Evolutionary conservation across 2,329 filamentous ascomycete genomes (phyloP).

Genomic region (Rhynchosporium secalis): DNA sequence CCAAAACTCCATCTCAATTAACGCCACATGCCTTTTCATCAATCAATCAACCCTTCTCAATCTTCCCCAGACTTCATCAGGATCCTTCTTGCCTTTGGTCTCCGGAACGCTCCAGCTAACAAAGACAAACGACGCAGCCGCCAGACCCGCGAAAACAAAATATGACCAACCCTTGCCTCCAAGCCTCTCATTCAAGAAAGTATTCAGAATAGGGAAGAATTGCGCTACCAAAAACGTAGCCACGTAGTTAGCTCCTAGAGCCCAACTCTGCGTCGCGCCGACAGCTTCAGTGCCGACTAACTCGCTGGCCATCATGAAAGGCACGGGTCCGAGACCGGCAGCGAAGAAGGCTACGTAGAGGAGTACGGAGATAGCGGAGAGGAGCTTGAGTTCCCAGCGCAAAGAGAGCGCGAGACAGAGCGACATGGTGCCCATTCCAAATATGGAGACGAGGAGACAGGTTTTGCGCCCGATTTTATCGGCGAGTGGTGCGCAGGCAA

Average conservation of each 20-base stretch:
- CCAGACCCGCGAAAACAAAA: conserved; percentile 83
- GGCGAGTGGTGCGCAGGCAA: conserved; percentile 77
- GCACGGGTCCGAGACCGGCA: conserved; percentile 86
- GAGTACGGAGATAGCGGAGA: conserved; percentile 80
- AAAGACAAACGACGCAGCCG: conserved; percentile 68
- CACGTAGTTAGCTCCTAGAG: conserved; percentile 81
- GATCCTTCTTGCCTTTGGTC: conserved; percentile 80
- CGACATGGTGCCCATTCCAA: conserved; percentile 80
- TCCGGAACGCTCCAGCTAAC: conserved; percentile 77
- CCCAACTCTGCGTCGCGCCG: conserved; percentile 87
- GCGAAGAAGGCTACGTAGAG: conserved; percentile 89
- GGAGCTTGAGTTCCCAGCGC: conserved; percentile 65
- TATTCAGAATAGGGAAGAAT: conserved; percentile 88
- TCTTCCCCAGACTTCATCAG: conserved; percentile 89
- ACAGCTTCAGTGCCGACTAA: conserved; percentile 89
- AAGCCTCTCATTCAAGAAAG: conserved; percentile 61
- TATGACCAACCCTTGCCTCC: conserved; percentile 81
- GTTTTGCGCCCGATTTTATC: conserved; percentile 86
- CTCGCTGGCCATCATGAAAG: conserved; percentile 91
- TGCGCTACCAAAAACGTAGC: conserved; percentile 92
- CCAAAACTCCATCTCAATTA: background rate
- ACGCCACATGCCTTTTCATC: background rate
- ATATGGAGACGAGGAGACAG: conserved; percentile 78
- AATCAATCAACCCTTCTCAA: conserved; percentile 28
- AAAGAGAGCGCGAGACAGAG: conserved; percentile 80